Base-by-base conservation (phyloP, 2,329 filamentous ascomycete genomes). In the Colletotrichum neosansevieriae region DNA sequence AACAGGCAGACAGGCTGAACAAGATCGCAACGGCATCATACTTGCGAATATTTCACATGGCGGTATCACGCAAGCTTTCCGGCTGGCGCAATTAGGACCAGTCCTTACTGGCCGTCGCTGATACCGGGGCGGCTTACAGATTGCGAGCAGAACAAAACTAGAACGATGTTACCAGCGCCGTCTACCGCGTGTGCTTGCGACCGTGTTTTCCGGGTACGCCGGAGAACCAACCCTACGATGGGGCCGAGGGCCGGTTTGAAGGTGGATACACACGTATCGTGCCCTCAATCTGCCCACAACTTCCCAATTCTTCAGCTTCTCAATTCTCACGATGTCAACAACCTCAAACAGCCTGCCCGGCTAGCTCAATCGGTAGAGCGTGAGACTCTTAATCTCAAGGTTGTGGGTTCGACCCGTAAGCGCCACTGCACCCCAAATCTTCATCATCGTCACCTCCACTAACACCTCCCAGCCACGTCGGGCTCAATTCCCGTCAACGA, bases 311-410 rank as follows among this genome's bases (percentile, higher is more conserved):
- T 45, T 67, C 2, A 36, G 2, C 6, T 21, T 40, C 34, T 24
- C 11, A 45, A 32, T 3, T 9, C 32, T 11, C 2, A 3, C 11
- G 7, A 12, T 12, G 0, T 24, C 12, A 3, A 19, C 32, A 54
- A 54, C 53, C 45, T 24, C 2, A 15, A 29, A 32, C 13, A 61
- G 54, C 54, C 61, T 59, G 54, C 49, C 57, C 44, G 11, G 85
- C 83, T 89, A 89, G 86, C 86, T 89, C 86, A 89, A 89, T 89
- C 86, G 86, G 86, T 90, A 91, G 88, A 91, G 88, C 88, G 88
- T 90, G 84, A 89, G 88, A 90, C 88, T 91, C 88, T 87, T 86
- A 87, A 70, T 70, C 68, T 70, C 64, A 70, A 70, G 68, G 68
- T 70, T 70, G 65, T 67, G 68, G 68, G 71, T 72, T 72, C 71